Conservation (phyloP, 768 basidiomycete genomes). For the Mycena alexandri region DNA sequence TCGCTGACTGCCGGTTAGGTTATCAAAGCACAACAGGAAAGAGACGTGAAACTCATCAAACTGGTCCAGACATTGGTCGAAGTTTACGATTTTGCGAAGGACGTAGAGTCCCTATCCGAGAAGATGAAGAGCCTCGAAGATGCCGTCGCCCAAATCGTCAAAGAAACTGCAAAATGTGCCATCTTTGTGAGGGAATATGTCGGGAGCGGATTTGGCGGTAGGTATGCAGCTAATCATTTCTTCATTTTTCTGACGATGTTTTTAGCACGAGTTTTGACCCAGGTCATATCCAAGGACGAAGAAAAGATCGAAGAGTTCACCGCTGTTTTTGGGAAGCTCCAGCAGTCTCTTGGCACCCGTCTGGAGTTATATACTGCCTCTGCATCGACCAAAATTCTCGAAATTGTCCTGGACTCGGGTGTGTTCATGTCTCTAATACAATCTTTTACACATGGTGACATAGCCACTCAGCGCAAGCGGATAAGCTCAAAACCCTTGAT, state of each 20-base stretch:
- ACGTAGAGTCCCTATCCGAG: not conserved
- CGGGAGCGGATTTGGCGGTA: not conserved
- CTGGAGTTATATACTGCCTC: not conserved
- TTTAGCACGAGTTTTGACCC: not conserved
- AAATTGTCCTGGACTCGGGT: not conserved
- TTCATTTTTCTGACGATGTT: not conserved
- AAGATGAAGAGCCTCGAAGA: not conserved
- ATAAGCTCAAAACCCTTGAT: no score
- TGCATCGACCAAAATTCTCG: not conserved
- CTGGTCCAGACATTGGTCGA: not conserved
- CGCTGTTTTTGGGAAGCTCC: not conserved
- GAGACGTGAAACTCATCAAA: not conserved
- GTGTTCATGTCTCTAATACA: not conserved
- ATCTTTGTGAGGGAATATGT: not conserved
- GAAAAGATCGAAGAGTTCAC: not conserved
- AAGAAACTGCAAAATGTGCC: not conserved
- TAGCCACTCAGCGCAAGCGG: no score
- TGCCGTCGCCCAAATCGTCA: not conserved
- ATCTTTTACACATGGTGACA: no score
- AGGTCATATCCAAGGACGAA: not conserved
- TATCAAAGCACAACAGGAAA: not conserved
- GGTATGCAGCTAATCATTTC: not conserved
- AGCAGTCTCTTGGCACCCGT: not conserved
- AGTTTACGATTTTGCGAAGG: not conserved
- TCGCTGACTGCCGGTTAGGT: not conserved